Percentiles rank a stretch among this genome's conserved stretches.
Conservation (phyloP, 164 flowering plant genomes). For the Umbilicus rupestris region DNA sequence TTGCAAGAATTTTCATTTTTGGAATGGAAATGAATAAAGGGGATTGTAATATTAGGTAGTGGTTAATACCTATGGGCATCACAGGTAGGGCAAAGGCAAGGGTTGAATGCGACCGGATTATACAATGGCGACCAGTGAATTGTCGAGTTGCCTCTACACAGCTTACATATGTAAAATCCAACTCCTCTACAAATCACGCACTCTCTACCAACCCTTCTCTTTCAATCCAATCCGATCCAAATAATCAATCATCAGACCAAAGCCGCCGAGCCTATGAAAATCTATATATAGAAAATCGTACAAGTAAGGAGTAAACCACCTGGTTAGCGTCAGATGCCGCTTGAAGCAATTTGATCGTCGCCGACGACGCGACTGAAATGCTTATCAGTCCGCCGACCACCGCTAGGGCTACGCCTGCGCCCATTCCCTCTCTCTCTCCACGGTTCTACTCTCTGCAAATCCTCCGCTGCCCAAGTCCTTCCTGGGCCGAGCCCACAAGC, state of each 20-base stretch:
- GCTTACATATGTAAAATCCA: slow-evolving; percentile 62
- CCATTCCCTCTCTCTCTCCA: not conserved
- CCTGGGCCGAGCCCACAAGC: too few species aligned
- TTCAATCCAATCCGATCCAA: slow-evolving; percentile 7
- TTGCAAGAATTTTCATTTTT: too few species aligned
- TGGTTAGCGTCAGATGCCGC: not conserved
- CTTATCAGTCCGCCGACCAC: not conserved
- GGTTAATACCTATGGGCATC: slow-evolving; percentile 59
- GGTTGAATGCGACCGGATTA: slow-evolving; percentile 57
- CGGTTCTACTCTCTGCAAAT: too few species aligned
- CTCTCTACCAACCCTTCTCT: slow-evolving; percentile 40
- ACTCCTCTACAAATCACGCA: slow-evolving; percentile 50
- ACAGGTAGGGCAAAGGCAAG: slow-evolving; percentile 80
- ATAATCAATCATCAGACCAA: not conserved
- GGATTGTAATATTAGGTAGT: too few species aligned
- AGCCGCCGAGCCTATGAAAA: too few species aligned
- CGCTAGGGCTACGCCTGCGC: not conserved
- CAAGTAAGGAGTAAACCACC: too few species aligned
- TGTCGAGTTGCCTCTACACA: slow-evolving; percentile 56
- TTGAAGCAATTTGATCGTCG: not conserved
- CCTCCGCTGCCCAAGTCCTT: too few species aligned
- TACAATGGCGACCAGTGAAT: slow-evolving; percentile 73
- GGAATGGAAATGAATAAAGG: too few species aligned
- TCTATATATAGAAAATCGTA: too few species aligned
- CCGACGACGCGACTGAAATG: not conserved